Conservation (phyloP, 345 rosid genomes). For the Sisymbrium altissimum region DNA sequence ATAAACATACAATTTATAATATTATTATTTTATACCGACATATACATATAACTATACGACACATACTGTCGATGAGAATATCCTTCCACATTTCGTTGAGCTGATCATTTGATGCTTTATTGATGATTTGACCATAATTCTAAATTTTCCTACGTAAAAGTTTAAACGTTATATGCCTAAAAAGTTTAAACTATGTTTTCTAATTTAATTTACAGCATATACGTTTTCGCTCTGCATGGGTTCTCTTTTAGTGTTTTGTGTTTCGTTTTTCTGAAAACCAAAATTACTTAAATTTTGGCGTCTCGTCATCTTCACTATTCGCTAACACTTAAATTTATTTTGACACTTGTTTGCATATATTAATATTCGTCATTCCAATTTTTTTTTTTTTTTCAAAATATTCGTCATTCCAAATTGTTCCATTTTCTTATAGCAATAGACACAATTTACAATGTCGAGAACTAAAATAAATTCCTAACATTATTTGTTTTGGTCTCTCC, state of each 20-base stretch:
- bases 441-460: not conserved
- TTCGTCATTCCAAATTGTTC: not conserved
- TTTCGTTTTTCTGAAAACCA: not conserved
- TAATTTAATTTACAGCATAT: not conserved
- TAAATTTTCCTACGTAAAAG: not conserved
- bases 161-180: too few species aligned
- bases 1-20: not conserved
- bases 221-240: too few species aligned
- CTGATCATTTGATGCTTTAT: constrained; percentile 21
- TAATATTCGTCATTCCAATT: not conserved
- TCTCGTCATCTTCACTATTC: not conserved
- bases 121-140: not conserved
- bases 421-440: not conserved
- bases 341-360: not conserved
- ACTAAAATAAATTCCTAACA: constrained; percentile 13
- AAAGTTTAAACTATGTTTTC: not conserved
- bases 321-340: not conserved
- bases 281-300: not conserved
- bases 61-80: constrained; percentile 12
- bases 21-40: not conserved
- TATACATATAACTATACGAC: not conserved
- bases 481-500: constrained; percentile 13
- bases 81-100: constrained; percentile 18
- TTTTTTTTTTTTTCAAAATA: too few species aligned
- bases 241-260: not conserved